Conservation (phyloP, 2,329 filamentous ascomycete genomes). For the Fusarium subtropicale region DNA sequence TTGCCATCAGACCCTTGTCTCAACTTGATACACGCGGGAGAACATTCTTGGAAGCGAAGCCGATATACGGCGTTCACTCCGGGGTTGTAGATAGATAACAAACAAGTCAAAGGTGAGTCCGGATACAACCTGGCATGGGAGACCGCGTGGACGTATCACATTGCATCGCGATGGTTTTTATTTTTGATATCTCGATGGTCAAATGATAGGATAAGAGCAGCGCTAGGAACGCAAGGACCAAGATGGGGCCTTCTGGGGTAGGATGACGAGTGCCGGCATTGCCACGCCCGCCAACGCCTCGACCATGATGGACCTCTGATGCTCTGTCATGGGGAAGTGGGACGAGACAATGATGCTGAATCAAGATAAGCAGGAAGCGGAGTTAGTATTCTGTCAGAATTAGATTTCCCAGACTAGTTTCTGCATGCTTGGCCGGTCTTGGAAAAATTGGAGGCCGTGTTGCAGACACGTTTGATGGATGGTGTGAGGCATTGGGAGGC, state of each 20-base stretch:
- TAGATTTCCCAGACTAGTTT: neutral
- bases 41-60: conserved; percentile 5
- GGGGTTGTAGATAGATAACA: conserved; percentile 29
- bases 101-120: neutral
- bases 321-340: conserved; percentile 27
- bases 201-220: conserved; percentile 34
- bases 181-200: conserved; percentile 30
- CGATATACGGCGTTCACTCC: conserved; percentile 18
- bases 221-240: conserved; percentile 26
- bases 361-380: conserved; percentile 16
- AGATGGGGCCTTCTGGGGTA: conserved; percentile 31
- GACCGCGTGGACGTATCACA: conserved; percentile 15
- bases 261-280: conserved; percentile 33
- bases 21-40: neutral
- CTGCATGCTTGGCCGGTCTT: conserved; percentile 1
- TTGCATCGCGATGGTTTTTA: conserved; percentile 18
- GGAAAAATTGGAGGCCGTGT: neutral
- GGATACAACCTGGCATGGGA: neutral
- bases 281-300: conserved; percentile 26
- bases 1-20: neutral
- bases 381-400: conserved; percentile 23
- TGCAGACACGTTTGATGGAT: neutral
- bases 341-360: conserved; percentile 14
- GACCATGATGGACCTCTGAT: conserved; percentile 21
- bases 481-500: conserved; percentile 29